Evolutionary conservation across 2,329 filamentous ascomycete genomes (phyloP), one percentile per base, ranked within the genome.

Genomic region (Aspergillus ustus): DNA sequence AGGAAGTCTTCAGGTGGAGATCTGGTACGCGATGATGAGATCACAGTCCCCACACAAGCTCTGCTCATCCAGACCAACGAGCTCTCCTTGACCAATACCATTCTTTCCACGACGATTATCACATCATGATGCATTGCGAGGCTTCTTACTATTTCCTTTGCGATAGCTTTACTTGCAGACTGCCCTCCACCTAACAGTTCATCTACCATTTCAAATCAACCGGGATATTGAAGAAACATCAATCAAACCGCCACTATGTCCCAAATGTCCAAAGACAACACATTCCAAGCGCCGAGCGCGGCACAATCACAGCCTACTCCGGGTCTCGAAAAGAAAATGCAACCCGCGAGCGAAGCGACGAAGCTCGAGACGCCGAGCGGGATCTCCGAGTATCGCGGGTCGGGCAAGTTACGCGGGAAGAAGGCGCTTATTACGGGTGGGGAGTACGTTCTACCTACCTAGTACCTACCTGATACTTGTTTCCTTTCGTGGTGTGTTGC

Each of bases 371-470:
- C 66, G 1, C 58, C 58, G 7, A 69, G 60, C 0, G 58, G 59
- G 0, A 73, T 76, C 22, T 51, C 69, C 6, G 76, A 79, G 57
- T 81, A 81, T 69, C 62, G 72, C 25, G 82, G 82, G 0, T 81
- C 81, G 1, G 78, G 77, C 17, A 85, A 85, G 63, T 71, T 87
- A 50, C 78, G 78, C 37, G 80, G 78, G 7, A 80, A 78, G 67
- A 85, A 84, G 46, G 82, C 80, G 2, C 67, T 86, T 7, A 84
- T 87, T 61, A 86, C 84, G 0, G 84, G 84, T 2, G 84, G 84
- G 67, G 84, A 86, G 82, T 85, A 72, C 64, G 82, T 73, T 3
- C 1, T 25, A 4, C 25, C 25, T 9, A 28, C 43, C 19, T 25
- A 17, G 22, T 52, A n/a, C n/a, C n/a, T n/a, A n/a, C n/a, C n/a